Base-by-base conservation (phyloP, 169 alveolate species). In the Plasmodium fragile region DNA sequence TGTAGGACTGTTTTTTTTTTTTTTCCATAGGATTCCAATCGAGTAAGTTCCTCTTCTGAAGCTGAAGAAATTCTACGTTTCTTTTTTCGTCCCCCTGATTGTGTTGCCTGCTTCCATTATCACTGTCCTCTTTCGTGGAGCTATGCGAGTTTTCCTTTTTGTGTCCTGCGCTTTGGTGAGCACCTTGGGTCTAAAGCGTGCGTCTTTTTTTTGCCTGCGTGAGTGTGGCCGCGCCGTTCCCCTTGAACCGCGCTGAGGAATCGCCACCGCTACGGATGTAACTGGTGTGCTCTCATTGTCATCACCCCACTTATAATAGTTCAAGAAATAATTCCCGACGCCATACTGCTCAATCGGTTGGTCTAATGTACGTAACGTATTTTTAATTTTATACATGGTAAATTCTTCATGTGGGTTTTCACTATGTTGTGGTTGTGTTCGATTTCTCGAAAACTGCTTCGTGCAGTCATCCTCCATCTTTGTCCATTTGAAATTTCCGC, bases 311-410 rank as follows among this genome's bases (percentile, higher is more conserved):
- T 18, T 22, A 71, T 77, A 34, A 34, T 77, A 41, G 13, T 77
- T 77, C 65, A 77, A 18, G 28, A 34, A 77, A 34, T 34, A 28
- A 77, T 77, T 77, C 16, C 16, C 34, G 6, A 2, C 7, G 36
- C 25, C 65, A 34, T 41, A 1, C 6, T 16, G 25, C 32, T 39
- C 65, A 77, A 41, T 32, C 32, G 34, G 55, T 13, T 32, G 18
- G 65, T 77, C 65, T 77, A 77, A 77, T 16, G 16, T 34, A 16
- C 52, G 65, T 13, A 77, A 16, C 16, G 43, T 77, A 59, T 77
- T 77, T 77, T 77, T 77, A 34, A 34, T 77, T 77, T 77, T 28
- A 36, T 77, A 77, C n/a, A 77, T 77, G n/a, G 28, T 28, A 36
- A 52, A 30, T 77, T 77, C 83, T 36, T 77, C 52, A 41, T 8